Evolutionary conservation across 2,329 filamentous ascomycete genomes (phyloP), one percentile per base, ranked within the genome.

Genomic region (Leptographium procerum): DNA sequence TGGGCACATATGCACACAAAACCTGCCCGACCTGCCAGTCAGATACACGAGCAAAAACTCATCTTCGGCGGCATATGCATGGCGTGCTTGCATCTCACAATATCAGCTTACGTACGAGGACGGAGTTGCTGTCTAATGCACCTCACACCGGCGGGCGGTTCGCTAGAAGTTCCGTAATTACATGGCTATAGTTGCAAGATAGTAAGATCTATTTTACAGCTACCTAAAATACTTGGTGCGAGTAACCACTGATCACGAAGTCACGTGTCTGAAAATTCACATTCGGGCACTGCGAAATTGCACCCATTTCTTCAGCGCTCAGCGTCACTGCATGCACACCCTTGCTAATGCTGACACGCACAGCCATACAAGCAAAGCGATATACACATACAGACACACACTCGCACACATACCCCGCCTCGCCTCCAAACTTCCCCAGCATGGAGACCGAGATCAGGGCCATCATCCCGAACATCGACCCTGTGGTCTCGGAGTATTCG

Each of bases 361-460:
- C 36, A 40, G 10, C 34, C 36, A n/a, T n/a, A n/a, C n/a, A n/a
- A n/a, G n/a, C n/a, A n/a, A n/a, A n/a, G n/a, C n/a, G n/a, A n/a
- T n/a, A n/a, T n/a, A 13, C 28, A 33, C 50, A 19, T 29, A 52
- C 36, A 40, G 10, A 10, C 36, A 40, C 36, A n/a, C 16, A 43
- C 16, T 6, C 40, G 19, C 40, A n/a, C 16, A 4, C 40, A 6
- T 7, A 19, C 40, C 40, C 40, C 40, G 40, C 16, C 19, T 43
- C 40, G 36, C 36, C 14, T 40, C 36, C 16, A 16, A 40, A n/a
- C n/a, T 16, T 19, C 6, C 4, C 19, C 33, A 40, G 8, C 63
- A 96, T 96, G 91, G 91, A 96, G 73, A 80, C 88, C 68, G 89
- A 95, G 75, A 90, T 96, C 70, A 87, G 87, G 75, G 78, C 86